These are phyloP conservation scores for Deinandra increscens DNA, from an alignment of 129 eudicot species.

Conservation along the genomic window DNA sequence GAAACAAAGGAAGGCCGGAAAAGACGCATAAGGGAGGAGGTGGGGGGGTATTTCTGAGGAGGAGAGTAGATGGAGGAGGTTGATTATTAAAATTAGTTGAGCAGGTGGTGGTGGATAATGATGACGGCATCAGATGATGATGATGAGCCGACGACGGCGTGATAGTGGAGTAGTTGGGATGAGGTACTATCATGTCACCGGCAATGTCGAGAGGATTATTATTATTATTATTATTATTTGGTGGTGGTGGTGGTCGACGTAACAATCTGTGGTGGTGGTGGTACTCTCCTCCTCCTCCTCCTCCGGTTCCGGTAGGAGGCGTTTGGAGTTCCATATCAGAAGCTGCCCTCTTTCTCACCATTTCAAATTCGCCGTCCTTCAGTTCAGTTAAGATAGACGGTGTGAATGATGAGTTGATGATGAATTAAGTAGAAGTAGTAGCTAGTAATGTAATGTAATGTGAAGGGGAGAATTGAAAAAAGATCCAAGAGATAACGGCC, in stretches of 20 bases:
- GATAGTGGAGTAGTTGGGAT: conserved; percentile 80
- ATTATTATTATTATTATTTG: no score
- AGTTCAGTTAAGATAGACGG: no score
- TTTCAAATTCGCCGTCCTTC: conserved; percentile 24
- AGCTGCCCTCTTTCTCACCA: conserved; percentile 80
- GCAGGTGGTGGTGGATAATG: conserved; percentile 32
- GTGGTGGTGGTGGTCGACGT: conserved; percentile 21
- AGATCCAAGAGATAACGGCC: conserved; percentile 27
- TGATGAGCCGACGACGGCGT: conserved; percentile 37
- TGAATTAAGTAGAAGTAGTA: no score
- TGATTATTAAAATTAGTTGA: conserved; percentile 28
- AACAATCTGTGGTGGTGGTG: conserved; percentile 29
- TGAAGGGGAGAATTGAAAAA: conserved; percentile 8
- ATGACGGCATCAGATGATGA: conserved; percentile 31
- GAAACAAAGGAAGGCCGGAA: conserved; percentile 90
- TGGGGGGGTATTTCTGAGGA: not conserved
- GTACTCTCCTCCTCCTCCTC: no score
- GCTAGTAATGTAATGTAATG: conserved; percentile 11
- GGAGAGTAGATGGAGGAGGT: conserved; percentile 4
- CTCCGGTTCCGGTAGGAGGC: not conserved
- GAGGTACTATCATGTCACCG: no score
- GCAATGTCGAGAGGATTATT: conserved; percentile 1
- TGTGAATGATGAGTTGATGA: no score
- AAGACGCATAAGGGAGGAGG: conserved; percentile 69
- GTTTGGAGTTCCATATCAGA: conserved; percentile 67